Evolutionary conservation across 2,329 filamentous ascomycete genomes (phyloP), one percentile per base, ranked within the genome.

Genomic region (Zasmidium angulare): DNA sequence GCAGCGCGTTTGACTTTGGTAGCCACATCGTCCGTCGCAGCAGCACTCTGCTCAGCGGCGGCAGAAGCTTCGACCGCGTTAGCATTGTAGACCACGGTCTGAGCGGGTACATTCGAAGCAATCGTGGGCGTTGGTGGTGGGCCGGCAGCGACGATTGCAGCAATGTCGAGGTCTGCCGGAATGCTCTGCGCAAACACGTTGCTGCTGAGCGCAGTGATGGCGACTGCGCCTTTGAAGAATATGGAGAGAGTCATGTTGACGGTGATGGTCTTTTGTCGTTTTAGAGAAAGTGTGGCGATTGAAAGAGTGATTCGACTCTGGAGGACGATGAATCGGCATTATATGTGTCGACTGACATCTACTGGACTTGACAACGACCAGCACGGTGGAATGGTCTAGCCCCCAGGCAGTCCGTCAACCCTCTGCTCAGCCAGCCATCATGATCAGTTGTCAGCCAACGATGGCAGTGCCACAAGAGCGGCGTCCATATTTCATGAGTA

Each of bases 1-100:
- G 53, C 58, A 26, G 40, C 50, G 50, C 58, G 58, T 50, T 61
- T 61, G 43, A 56, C 54, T 36, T 56, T 56, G 21, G n/a, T 53
- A 7, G 50, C 19, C 6, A 12, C 50, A 4, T 26, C 9, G 36
- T 43, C 36, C 12, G 6, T 7, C 3, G 36, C 36, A 19, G 36
- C 36, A 43, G 36, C 53, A 20, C 50, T 57, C 31, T 61, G 58
- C 23, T 50, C 26, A 11, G 58, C 58, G 23, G 58, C 58, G 46
- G 58, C 58, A 17, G 47, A 19, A 19, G 51, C 31, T 23, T 53
- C 17, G 17, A 43, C 29, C 11, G 49, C 43, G 19, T n/a, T 36
- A n/a, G 59, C 46, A 40, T 58, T 46, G 47, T 52, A 58, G 36
- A 22, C 9, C 10, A 61, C 52, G 7, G 50, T 61, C 40, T 61